Evolutionary conservation across 2,329 filamentous ascomycete species (phyloP).

Genomic region (Fusarium dimerum): DNA sequence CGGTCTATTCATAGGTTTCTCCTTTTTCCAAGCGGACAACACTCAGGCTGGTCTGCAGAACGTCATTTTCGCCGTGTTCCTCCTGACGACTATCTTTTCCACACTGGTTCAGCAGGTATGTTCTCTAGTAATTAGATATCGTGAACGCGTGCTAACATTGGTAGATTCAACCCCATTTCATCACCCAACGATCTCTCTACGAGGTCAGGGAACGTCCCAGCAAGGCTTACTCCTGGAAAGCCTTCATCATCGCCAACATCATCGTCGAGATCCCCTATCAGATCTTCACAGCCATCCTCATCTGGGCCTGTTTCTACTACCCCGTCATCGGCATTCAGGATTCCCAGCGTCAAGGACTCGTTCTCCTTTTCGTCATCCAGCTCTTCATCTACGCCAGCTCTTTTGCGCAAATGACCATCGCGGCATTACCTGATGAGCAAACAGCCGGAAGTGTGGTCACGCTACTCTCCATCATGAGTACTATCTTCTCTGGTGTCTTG

Average conservation of each 20-base stretch:
- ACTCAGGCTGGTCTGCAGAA: slow-evolving; percentile 72
- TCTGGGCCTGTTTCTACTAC: slow-evolving; percentile 70
- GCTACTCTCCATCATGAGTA: slow-evolving; percentile 57
- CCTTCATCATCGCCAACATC: slow-evolving; percentile 71
- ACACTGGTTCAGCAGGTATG: slow-evolving; percentile 62
- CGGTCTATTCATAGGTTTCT: slow-evolving; percentile 74
- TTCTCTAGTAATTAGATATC: slow-evolving; percentile 39
- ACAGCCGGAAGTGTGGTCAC: slow-evolving; percentile 66
- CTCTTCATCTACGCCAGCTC: slow-evolving; percentile 72
- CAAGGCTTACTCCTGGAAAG: slow-evolving; percentile 75
- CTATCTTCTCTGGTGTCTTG: slow-evolving; percentile 66
- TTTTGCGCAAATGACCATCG: slow-evolving; percentile 74
- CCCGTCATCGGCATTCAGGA: slow-evolving; percentile 52
- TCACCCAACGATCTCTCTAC: slow-evolving; percentile 72
- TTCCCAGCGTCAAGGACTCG: slow-evolving; percentile 61
- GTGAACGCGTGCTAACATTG: slow-evolving; percentile 3
- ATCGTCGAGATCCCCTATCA: slow-evolving; percentile 74
- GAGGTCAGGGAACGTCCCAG: slow-evolving; percentile 75
- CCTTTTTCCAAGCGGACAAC: slow-evolving; percentile 59
- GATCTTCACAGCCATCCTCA: slow-evolving; percentile 61
- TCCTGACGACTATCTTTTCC: slow-evolving; percentile 74
- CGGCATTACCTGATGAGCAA: slow-evolving; percentile 67
- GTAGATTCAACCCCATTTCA: slow-evolving; percentile 73
- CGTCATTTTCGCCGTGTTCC: slow-evolving; percentile 74
- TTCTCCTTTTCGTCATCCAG: slow-evolving; percentile 64